These are phyloP conservation scores for Cytospora piceicola DNA, from an alignment of 2,329 filamentous ascomycete genomes.

Conservation along the genomic window DNA sequence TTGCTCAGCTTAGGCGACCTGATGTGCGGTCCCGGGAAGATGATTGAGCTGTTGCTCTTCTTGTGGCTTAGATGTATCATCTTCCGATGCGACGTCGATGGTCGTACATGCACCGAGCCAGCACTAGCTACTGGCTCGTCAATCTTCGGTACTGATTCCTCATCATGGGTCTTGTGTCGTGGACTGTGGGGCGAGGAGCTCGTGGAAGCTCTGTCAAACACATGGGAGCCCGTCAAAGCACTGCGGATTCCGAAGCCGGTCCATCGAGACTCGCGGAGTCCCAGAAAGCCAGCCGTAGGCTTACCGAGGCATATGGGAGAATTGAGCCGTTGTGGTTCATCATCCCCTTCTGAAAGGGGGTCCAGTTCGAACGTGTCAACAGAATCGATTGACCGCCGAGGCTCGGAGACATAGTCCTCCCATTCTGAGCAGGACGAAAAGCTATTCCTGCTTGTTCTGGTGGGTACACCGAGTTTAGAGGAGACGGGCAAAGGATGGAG, in stretches of 20 bases:
- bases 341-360: not conserved
- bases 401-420: constrained; percentile 31
- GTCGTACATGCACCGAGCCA: not conserved
- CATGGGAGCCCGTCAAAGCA: constrained; percentile 37
- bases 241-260: constrained; percentile 37
- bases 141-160: not conserved
- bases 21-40: constrained; percentile 4
- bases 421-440: constrained; percentile 29
- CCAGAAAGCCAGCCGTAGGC: constrained; percentile 40
- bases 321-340: not conserved
- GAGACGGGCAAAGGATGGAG: constrained; percentile 17
- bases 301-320: constrained; percentile 30
- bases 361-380: constrained; percentile 24
- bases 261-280: constrained; percentile 37
- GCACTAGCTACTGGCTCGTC: not conserved
- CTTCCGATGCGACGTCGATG: constrained; percentile 17
- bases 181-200: not conserved
- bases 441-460: constrained; percentile 14
- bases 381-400: constrained; percentile 24
- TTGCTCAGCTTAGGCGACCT: constrained; percentile 21
- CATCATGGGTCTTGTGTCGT: not conserved
- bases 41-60: constrained; percentile 21
- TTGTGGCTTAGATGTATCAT: constrained; percentile 21
- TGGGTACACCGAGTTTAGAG: not conserved
- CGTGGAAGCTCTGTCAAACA: constrained; percentile 28